A percentile compares a stretch with the other conserved stretches of the same genome.
phyloP scores from a whole-genome alignment of 805 yeast genomes.

The Lipomyces yamadae region DNA sequence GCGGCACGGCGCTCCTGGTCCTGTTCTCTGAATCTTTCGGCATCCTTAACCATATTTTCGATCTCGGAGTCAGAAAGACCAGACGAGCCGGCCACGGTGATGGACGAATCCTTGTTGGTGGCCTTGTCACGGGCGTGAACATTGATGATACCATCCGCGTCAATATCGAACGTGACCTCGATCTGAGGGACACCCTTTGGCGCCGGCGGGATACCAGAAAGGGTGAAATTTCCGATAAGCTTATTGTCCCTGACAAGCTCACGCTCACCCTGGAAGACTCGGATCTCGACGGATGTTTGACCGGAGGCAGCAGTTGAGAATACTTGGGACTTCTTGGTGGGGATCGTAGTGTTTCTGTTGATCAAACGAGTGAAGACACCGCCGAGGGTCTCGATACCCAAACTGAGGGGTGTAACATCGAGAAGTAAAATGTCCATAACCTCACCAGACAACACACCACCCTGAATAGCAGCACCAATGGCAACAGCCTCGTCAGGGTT shows the following conservation, averaged over 20 bases:
- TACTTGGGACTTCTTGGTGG: slow-evolving; percentile 94
- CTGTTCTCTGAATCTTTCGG: slow-evolving; percentile 84
- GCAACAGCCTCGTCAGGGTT: slow-evolving; percentile 96
- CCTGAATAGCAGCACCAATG: slow-evolving; percentile 97
- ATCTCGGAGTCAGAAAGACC: slow-evolving; percentile 90
- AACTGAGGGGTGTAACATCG: slow-evolving; percentile 87
- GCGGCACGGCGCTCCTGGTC: slow-evolving; percentile 86
- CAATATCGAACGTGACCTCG: slow-evolving; percentile 94
- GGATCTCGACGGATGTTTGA: slow-evolving; percentile 94
- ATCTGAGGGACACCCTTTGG: slow-evolving; percentile 95
- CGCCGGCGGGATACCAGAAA: slow-evolving; percentile 93
- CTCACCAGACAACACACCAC: slow-evolving; percentile 94
- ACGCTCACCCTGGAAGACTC: slow-evolving; percentile 99
- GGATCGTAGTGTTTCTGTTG: slow-evolving; percentile 93
- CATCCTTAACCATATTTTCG: slow-evolving; percentile 88
- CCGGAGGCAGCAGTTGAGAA: slow-evolving; percentile 97
- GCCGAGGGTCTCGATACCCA: slow-evolving; percentile 97
- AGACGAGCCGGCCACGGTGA: slow-evolving; percentile 94
- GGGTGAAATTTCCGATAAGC: slow-evolving; percentile 94
- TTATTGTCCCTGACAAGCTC: slow-evolving; percentile 97
- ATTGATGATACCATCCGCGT: slow-evolving; percentile 96
- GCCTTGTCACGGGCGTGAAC: slow-evolving; percentile 94
- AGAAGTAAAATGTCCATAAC: slow-evolving; percentile 87
- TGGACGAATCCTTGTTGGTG: slow-evolving; percentile 89
- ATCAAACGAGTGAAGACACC: slow-evolving; percentile 94